These are phyloP conservation scores for Fragilaria crotonensis DNA, from an alignment of 108 stramenopile species.

Conservation along the genomic window DNA sequence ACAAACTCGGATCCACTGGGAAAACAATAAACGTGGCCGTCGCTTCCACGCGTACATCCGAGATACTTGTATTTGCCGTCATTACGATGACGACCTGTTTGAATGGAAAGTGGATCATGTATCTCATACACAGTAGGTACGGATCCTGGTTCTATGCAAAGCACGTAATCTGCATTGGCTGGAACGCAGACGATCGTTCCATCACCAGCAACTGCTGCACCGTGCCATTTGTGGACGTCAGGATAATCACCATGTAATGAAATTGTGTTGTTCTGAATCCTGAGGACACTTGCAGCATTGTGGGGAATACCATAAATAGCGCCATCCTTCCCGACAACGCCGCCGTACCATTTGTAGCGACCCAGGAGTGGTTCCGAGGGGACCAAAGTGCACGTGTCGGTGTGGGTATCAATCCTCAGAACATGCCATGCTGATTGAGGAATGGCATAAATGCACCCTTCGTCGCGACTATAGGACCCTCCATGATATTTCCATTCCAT, in stretches of 20 bases:
- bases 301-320: constrained; percentile 83
- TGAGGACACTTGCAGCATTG: too few species aligned
- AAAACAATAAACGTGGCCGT: constrained; percentile 70
- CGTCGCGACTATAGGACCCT: constrained; percentile 51
- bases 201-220: constrained; percentile 44
- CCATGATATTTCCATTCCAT: constrained; percentile 82
- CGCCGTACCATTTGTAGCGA: constrained; percentile 85
- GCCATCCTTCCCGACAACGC: constrained; percentile 66
- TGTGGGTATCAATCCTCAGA: constrained; percentile 57
- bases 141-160: constrained; percentile 47
- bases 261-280: constrained; percentile 24
- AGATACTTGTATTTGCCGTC: constrained; percentile 86
- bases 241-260: constrained; percentile 56
- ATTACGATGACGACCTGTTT: constrained; percentile 61
- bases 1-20: constrained; percentile 67
- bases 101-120: constrained; percentile 13
- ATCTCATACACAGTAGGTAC: constrained; percentile 16
- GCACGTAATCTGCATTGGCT: constrained; percentile 57
- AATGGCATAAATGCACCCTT: constrained; percentile 76
- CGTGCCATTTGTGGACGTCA: constrained; percentile 82
- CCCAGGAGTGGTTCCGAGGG: constrained; percentile 57
- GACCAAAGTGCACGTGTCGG: constrained; percentile 50
- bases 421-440: constrained; percentile 66
- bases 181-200: constrained; percentile 72
- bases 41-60: constrained; percentile 60